Base-by-base conservation (phyloP, 1,284 basidiomycete species). In the Xanthoconium separans region DNA sequence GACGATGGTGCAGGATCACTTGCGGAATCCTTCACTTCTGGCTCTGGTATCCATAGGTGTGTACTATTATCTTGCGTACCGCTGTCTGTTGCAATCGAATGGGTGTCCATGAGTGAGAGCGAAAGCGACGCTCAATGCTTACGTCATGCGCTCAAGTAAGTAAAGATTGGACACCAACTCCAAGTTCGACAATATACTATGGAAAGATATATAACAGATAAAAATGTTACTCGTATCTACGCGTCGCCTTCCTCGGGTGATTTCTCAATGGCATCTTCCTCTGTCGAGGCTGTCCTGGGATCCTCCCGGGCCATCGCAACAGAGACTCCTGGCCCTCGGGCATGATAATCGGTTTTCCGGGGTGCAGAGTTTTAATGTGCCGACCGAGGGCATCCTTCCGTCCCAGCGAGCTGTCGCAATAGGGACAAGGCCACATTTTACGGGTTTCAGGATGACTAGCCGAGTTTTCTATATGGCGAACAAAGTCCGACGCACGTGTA, bases 1-100 rank as follows among this genome's bases (percentile, higher is more conserved):
- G 68, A 63, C 9, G 63, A 60, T 22, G 70, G 56, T 16, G 2
- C 30, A 18, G 58, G 53, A n/a, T 65, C 60, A 20, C 43, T 62
- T 20, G 60, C 30, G 18, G 61, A 50, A 9, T 64, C 55, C 43
- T 8, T 48, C 6, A 53, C 7, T 33, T 70, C 70, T 1, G 66
- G 66, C 20, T 63, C 61, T 49, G 67, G 67, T 58, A 69, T 71
- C 69, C 70, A 69, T 44, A 69, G 49, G 43, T 71, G 70, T 18
- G 60, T 50, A 18, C 13, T 50, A 51, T 33, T 51, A 9, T 57
- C 61, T 43, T 55, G 54, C 18, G 39, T 44, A 47, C 43, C 29
- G 31, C 55, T 43, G 31, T 36, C 39, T 15, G 45, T 33, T 22
- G 47, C 20, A 37, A 8, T 44, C 20, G 57, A 50, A 39, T 37